Base-by-base conservation (phyloP, 2,329 filamentous ascomycete genomes). In the Fusarium sp. region DNA sequence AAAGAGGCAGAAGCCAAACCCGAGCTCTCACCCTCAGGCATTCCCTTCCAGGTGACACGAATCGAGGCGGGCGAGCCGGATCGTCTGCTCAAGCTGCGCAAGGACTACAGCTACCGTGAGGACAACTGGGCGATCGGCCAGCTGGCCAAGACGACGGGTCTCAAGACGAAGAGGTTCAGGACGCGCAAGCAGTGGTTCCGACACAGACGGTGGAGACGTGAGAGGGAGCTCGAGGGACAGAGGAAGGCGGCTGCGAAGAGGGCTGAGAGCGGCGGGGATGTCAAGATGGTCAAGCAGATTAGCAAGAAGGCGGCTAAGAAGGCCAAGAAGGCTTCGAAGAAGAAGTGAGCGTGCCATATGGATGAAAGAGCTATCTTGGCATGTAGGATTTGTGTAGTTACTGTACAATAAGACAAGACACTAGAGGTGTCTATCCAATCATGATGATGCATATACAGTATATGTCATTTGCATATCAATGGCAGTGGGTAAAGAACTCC, bases 71-170 rank as follows among this genome's bases (percentile, higher is more conserved):
- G 85, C 65, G 83, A 86, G 72, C 83, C 84, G 27, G 84, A 86
- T 70, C 84, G 88, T 67, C 78, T 90, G 62, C 83, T 90, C 76
- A 84, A 83, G 72, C 83, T 91, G 65, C 84, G 85, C 63, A 80
- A 84, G 64, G 85, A 90, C 79, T 91, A 91, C 84, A 86, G 86
- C 76, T 91, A 91, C 81, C 85, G 86, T 61, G 89, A 91, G 83
- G 88, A 89, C 78, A 90, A 89, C 83, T 90, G 88, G 85, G 84
- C 86, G 29, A 88, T 91, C 57, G 89, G 89, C 14, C 85, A 86
- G 11, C 83, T 91, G 57, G 86, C 87, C 61, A 84, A 83, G 75
- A 88, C 87, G 72, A 88, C 87, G 78, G 85, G 86, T 22, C 83
- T 86, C 65, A 83, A 86, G 66, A 85, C 86, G 27, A 88, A 86